phyloP scores from a whole-genome alignment of 495 filamentous ascomycete genomes.

The Penicillium crystallinum region DNA sequence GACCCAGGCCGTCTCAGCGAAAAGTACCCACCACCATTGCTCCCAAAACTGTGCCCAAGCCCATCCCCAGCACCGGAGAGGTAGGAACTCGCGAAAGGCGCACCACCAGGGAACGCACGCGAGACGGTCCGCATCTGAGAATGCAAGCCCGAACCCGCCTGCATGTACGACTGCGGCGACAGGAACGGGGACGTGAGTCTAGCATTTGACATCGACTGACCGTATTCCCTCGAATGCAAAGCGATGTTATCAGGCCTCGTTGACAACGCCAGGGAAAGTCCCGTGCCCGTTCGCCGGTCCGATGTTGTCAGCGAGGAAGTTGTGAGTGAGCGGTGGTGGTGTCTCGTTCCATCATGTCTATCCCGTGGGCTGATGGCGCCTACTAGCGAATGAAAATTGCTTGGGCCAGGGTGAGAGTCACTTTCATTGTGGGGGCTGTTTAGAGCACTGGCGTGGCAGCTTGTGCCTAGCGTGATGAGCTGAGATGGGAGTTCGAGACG shows the following conservation, averaged over 20 bases:
- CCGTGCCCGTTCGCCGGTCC: conserved; percentile 3
- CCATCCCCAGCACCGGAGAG: conserved; percentile 5
- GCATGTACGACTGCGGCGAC: conserved; percentile 19
- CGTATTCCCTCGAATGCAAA: conserved; percentile 4
- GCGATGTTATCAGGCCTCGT: conserved; percentile 13
- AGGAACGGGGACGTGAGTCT: conserved; percentile 15
- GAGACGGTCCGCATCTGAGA: conserved; percentile 3
- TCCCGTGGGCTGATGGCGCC: neutral
- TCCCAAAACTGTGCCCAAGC: neutral
- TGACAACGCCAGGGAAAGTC: conserved; percentile 18
- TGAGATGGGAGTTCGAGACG: conserved; percentile 61
- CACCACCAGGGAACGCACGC: conserved; percentile 1
- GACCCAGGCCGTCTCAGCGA: conserved; percentile 13
- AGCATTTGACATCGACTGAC: conserved; percentile 5
- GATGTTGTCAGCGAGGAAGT: conserved; percentile 26
- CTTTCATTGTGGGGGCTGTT: conserved; percentile 9
- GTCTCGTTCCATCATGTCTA: conserved; percentile 4
- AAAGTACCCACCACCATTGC: conserved; percentile 26
- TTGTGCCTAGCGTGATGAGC: conserved; percentile 19
- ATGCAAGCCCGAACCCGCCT: neutral
- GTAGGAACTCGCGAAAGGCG: neutral
- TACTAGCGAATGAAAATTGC: conserved; percentile 4
- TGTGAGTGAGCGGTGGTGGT: conserved; percentile 37
- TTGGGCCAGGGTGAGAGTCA: neutral
- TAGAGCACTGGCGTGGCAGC: conserved; percentile 2